These are phyloP conservation scores for Populus deltoides DNA, from an alignment of 345 rosid genomes.

Conservation along the genomic window DNA sequence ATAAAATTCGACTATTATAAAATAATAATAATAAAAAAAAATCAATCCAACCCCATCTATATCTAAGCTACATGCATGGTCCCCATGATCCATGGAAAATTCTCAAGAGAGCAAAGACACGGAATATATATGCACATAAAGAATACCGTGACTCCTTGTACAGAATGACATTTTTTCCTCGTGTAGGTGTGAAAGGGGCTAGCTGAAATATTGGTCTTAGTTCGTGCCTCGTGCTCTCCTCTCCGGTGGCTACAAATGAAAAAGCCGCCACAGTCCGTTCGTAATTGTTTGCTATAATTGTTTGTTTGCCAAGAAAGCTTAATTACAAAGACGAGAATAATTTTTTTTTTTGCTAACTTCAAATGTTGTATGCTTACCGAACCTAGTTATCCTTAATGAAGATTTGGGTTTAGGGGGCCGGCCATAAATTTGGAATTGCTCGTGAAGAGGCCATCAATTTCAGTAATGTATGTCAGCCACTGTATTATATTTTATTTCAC, in stretches of 20 bases:
- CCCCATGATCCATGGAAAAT: conserved; percentile 30
- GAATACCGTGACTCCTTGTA: too few species aligned
- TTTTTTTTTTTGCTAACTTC: background rate
- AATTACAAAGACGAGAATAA: background rate
- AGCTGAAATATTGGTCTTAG: conserved; percentile 5
- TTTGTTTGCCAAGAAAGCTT: conserved; percentile 8
- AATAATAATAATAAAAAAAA: too few species aligned
- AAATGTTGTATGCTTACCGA: background rate
- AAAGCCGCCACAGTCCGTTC: conserved; percentile 9
- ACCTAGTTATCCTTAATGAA: background rate
- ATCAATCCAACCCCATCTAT: background rate
- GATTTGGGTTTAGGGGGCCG: background rate
- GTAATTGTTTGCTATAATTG: background rate
- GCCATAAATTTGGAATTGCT: background rate
- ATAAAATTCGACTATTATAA: too few species aligned
- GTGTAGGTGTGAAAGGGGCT: conserved; percentile 6
- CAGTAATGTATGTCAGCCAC: background rate
- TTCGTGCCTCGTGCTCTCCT: conserved; percentile 6
- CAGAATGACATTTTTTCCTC: background rate
- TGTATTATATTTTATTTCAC: background rate
- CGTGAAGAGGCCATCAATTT: background rate
- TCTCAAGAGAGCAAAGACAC: background rate
- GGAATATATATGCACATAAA: background rate
- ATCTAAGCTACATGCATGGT: conserved; percentile 22
- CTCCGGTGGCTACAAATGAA: conserved; percentile 12